phyloP scores from a whole-genome alignment of 108 stramenopile genomes.

The Skeletonema menzelii region DNA sequence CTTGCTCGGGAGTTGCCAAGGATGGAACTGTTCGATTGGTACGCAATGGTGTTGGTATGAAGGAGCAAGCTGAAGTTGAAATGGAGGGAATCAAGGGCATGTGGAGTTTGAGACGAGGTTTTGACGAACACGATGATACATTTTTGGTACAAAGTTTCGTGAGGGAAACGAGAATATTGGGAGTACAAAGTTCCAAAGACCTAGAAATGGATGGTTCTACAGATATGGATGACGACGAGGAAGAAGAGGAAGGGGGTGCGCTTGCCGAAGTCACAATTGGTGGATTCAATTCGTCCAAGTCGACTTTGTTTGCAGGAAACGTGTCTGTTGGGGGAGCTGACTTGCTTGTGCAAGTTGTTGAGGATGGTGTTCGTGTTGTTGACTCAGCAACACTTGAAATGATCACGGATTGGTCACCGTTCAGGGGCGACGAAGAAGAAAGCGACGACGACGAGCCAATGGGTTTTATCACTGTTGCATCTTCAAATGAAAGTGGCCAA shows the following conservation, averaged over 20 bases:
- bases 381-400: constrained; percentile 41
- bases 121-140: constrained; percentile 65
- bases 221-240: constrained; percentile 60
- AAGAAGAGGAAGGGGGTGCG: constrained; percentile 46
- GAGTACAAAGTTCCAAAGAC: constrained; percentile 54
- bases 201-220: constrained; percentile 28
- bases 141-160: constrained; percentile 95
- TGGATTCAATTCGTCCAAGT: constrained; percentile 64
- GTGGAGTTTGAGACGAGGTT: constrained; percentile 82
- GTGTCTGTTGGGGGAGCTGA: constrained; percentile 31
- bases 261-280: constrained; percentile 69
- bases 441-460: constrained; percentile 45
- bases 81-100: constrained; percentile 94
- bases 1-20: constrained; percentile 87
- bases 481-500: constrained; percentile 89
- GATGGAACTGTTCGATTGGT: constrained; percentile 92
- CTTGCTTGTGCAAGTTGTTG: constrained; percentile 86
- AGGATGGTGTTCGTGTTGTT: constrained; percentile 69
- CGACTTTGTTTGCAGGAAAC: constrained; percentile 78
- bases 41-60: constrained; percentile 96
- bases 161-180: constrained; percentile 91
- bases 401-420: constrained; percentile 56
- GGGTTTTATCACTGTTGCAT: constrained; percentile 85
- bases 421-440: constrained; percentile 26
- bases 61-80: constrained; percentile 88